Evolutionary conservation across 2,329 filamentous ascomycete genomes (phyloP).

Genomic region (Penicillium polonicum): DNA sequence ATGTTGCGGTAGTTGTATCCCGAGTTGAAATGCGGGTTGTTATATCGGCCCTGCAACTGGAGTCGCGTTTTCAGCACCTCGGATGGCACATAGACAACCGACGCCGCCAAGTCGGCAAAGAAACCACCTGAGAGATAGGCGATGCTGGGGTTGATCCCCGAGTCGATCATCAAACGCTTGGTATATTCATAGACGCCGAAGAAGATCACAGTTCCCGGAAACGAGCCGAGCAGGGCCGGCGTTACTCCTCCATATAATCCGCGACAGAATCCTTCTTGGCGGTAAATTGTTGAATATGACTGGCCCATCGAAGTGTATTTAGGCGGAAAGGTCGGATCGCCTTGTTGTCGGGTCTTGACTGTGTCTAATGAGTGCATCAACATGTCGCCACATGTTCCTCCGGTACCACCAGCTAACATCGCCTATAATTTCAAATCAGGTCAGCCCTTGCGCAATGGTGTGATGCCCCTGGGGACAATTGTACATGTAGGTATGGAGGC

Average conservation of each 20-base stretch:
- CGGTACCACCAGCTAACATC: conserved; percentile 92
- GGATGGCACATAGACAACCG: conserved; percentile 90
- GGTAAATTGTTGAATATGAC: conserved; percentile 88
- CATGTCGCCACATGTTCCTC: conserved; percentile 91
- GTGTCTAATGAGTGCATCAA: conserved; percentile 99
- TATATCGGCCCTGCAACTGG: conserved; percentile 89
- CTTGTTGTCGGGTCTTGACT: conserved; percentile 96
- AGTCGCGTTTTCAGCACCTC: conserved; percentile 97
- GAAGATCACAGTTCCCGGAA: conserved; percentile 90
- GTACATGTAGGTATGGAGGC: conserved; percentile 64
- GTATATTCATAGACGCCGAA: conserved; percentile 96
- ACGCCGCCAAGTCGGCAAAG: conserved; percentile 86
- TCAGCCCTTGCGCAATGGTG: conserved; percentile 10
- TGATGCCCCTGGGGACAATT: conserved; percentile 29
- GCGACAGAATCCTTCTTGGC: conserved; percentile 82
- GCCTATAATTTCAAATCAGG: conserved; percentile 54
- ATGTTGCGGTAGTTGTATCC: conserved; percentile 95
- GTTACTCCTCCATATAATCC: conserved; percentile 93
- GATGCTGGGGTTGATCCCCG: conserved; percentile 75
- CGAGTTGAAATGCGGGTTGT: conserved; percentile 89
- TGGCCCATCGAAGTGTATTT: conserved; percentile 88
- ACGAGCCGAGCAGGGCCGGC: conserved; percentile 86
- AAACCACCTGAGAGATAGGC: conserved; percentile 89
- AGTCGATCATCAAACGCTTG: conserved; percentile 84
- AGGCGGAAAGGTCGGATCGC: conserved; percentile 86